phyloP scores from a whole-genome alignment of 495 filamentous ascomycete genomes.

The Penicillium desertorum region DNA sequence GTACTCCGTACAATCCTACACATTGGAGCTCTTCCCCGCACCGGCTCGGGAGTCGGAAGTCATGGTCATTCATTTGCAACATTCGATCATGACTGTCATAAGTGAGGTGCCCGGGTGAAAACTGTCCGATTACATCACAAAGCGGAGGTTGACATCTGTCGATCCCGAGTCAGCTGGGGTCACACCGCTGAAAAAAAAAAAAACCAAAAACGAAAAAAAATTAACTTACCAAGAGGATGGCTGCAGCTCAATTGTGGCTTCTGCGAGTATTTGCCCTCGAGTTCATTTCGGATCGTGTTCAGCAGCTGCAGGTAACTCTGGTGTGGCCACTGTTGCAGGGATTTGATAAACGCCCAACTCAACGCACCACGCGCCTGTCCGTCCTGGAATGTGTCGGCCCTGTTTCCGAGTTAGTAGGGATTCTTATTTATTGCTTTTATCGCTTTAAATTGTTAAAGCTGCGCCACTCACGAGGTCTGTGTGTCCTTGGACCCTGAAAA shows the following conservation, averaged over 20 bases:
- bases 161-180: conserved; percentile 20
- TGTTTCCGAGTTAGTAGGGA: conserved; percentile 10
- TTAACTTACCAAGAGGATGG: conserved; percentile 80
- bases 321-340: conserved; percentile 88
- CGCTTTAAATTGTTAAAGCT: neutral
- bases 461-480: conserved; percentile 63
- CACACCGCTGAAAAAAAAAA: neutral
- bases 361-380: conserved; percentile 94
- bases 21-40: neutral
- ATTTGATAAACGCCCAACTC: conserved; percentile 94
- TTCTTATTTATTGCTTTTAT: neutral
- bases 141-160: conserved; percentile 43
- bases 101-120: neutral
- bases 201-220: neutral
- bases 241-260: conserved; percentile 97
- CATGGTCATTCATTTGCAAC: conserved; percentile 8
- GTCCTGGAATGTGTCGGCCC: conserved; percentile 48
- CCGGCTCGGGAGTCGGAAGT: neutral
- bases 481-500: conserved; percentile 95
- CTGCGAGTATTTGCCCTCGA: conserved; percentile 87
- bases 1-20: neutral
- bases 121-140: conserved; percentile 41
- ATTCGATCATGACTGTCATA: conserved; percentile 2
- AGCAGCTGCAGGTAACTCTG: conserved; percentile 95
- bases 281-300: conserved; percentile 89